A percentile compares a stretch with the other conserved stretches of the same genome.
Evolutionary conservation across 306 rosid genomes (phyloP).

Genomic region (Myrica gale): DNA sequence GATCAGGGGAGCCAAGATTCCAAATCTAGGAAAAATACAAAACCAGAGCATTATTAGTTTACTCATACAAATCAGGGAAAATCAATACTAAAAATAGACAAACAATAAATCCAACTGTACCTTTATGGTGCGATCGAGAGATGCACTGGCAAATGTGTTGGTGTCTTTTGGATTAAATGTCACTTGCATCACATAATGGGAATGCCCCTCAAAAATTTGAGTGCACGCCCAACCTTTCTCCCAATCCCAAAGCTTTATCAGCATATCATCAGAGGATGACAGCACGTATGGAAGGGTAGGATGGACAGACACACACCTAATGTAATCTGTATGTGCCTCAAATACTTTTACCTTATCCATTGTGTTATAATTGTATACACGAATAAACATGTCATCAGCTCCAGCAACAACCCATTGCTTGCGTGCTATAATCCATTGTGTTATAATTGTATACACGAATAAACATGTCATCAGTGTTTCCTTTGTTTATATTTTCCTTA

Average conservation of each 20-base stretch:
- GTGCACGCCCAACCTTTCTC: slow-evolving; percentile 98
- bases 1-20: slow-evolving; percentile 99
- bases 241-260: slow-evolving; percentile 99
- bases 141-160: slow-evolving; percentile 98
- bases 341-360: slow-evolving; percentile 97
- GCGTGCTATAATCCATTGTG: slow-evolving; percentile 98
- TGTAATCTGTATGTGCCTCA: slow-evolving; percentile 99
- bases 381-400: slow-evolving; percentile 96
- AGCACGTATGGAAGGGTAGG: slow-evolving; percentile 95
- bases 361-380: slow-evolving; percentile 97
- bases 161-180: slow-evolving; percentile 98
- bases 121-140: slow-evolving; percentile 99
- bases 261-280: slow-evolving; percentile 99
- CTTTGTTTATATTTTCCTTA: too few relatives aligned
- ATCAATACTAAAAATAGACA: slow-evolving; percentile 10
- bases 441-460: slow-evolving; percentile 98
- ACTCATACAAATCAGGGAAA: slow-evolving; percentile 17
- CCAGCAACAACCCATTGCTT: slow-evolving; percentile 99
- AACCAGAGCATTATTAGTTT: slow-evolving; percentile 26
- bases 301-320: slow-evolving; percentile 97
- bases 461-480: slow-evolving; percentile 73
- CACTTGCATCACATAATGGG: slow-evolving; percentile 99
- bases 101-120: slow-evolving; percentile 38
- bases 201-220: slow-evolving; percentile 99
- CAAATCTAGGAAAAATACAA: slow-evolving; percentile 63